Percentiles rank a stretch among this genome's conserved stretches.
Evolutionary conservation across 805 yeast genomes (phyloP).

Genomic region (Kodamaea fukazawae): DNA sequence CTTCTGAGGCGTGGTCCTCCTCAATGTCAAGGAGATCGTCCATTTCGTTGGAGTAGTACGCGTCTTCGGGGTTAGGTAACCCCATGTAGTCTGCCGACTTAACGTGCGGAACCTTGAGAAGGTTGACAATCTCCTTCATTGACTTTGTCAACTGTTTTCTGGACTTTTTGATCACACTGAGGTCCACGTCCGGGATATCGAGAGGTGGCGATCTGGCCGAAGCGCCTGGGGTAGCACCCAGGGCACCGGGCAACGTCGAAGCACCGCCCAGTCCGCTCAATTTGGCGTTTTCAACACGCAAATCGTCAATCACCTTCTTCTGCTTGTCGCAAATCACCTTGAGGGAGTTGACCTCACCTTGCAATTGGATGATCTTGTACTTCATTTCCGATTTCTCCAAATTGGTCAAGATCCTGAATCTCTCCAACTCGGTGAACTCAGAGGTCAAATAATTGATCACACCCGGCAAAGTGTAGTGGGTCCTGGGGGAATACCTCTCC

Average conservation of each 20-base stretch:
- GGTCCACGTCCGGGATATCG: conserved; percentile 34
- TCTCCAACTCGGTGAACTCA: conserved; percentile 49
- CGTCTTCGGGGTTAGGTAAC: conserved; percentile 19
- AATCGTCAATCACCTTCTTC: conserved; percentile 32
- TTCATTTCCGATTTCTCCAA: conserved; percentile 53
- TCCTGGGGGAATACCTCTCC: conserved; percentile 11
- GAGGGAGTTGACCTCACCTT: conserved; percentile 49
- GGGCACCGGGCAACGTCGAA: background rate
- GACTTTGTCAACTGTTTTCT: conserved; percentile 33
- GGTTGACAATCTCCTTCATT: conserved; percentile 34
- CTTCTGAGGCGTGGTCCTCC: conserved; percentile 9
- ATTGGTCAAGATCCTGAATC: conserved; percentile 48
- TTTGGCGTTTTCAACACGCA: conserved; percentile 25
- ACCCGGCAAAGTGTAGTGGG: conserved; percentile 53
- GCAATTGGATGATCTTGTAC: conserved; percentile 49
- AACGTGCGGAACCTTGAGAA: conserved; percentile 29
- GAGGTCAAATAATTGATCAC: conserved; percentile 57
- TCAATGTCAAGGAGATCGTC: conserved; percentile 17
- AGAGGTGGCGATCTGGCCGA: background rate
- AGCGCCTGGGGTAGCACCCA: background rate
- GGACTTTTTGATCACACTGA: conserved; percentile 29
- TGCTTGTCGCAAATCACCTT: conserved; percentile 43
- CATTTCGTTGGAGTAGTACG: conserved; percentile 14
- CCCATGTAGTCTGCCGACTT: conserved; percentile 18
- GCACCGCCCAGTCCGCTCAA: conserved; percentile 1